A percentile compares a stretch with the other conserved stretches of the same genome.
These are phyloP conservation scores for Escallonia herrerae DNA, from an alignment of 129 eudicot genomes.

Conservation along the genomic window DNA sequence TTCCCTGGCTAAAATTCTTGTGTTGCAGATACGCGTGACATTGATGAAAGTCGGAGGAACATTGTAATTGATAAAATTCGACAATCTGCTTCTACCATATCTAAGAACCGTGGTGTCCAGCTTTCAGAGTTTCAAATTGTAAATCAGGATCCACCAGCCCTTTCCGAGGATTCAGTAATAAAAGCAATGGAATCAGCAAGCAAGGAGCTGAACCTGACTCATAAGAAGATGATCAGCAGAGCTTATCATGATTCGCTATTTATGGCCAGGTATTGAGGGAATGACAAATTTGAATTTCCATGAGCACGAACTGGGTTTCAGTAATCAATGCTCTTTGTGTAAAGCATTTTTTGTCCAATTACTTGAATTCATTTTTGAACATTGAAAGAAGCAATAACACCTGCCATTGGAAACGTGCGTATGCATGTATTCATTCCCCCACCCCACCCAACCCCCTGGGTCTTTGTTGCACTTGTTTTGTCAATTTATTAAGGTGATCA, in stretches of 20 bases:
- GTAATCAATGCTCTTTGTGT: background rate
- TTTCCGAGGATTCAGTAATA: conserved; percentile 52
- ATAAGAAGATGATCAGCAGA: conserved; percentile 90
- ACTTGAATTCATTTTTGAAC: too few species aligned
- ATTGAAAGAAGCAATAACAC: too few species aligned
- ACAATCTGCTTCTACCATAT: conserved; percentile 60
- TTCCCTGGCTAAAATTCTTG: background rate
- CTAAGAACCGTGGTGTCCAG: conserved; percentile 57
- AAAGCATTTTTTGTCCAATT: too few species aligned
- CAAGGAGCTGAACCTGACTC: conserved; percentile 44
- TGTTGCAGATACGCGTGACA: conserved; percentile 61
- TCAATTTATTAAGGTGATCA: background rate
- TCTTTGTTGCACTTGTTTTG: too few species aligned
- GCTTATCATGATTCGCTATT: conserved; percentile 96
- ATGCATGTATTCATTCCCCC: background rate
- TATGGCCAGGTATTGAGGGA: conserved; percentile 82
- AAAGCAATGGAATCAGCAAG: conserved; percentile 78
- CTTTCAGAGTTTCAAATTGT: conserved; percentile 70
- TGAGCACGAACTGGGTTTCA: background rate
- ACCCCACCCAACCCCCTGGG: too few species aligned
- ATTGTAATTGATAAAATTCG: conserved; percentile 60
- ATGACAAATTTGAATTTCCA: background rate
- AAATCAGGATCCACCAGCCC: conserved; percentile 96
- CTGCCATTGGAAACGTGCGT: too few species aligned
- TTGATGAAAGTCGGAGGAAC: conserved; percentile 70